Base-by-base conservation (phyloP, 495 filamentous ascomycete genomes). In the Daldinia grandis region DNA sequence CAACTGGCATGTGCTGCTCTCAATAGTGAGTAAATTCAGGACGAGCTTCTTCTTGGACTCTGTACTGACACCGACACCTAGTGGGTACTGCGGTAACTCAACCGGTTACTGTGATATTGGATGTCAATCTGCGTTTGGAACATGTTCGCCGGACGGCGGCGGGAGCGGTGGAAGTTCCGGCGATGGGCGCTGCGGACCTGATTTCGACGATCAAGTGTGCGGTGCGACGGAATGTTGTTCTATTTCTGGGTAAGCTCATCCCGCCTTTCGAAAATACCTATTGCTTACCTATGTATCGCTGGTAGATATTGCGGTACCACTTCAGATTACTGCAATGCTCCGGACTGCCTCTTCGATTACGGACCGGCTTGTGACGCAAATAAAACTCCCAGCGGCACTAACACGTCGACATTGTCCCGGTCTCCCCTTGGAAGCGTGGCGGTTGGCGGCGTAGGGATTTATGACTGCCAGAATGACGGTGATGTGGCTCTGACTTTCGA, bases 401-500 rank as follows among this genome's bases (percentile, higher is more conserved):
- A 81, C n/a, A 90, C 88, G 0, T 78, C 80, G 8, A 75, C 79
- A 1, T 79, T 88, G 60, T 71, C 74, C 47, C 83, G 88, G 8
- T 81, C 84, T 30, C 72, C 79, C 1, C 33, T 86, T 12, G 89
- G 88, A 28, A 70, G 69, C 24, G 80, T 87, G 14, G 76, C 78
- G 4, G 89, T 89, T 66, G 84, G 79, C 5, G 74, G 77, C 17
- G 83, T 80, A n/a, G 73, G 73, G 5, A 88, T 92, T 59, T 84
- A 86, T 49, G 81, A 85, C 53, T 93, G 90, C 68, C 78, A 77
- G 21, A 78, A 81, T 14, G 77, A 80, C 0, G 86, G 86, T 47
- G 85, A 85, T 3, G 80, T 93, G 62, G 91, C 89, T 40, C 74
- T 92, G 58, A 92, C 90, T 0, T 92, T 83, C 66, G 90, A 92